phyloP scores from a whole-genome alignment of 2,329 filamentous ascomycete genomes.

The Colletotrichum navitas region DNA sequence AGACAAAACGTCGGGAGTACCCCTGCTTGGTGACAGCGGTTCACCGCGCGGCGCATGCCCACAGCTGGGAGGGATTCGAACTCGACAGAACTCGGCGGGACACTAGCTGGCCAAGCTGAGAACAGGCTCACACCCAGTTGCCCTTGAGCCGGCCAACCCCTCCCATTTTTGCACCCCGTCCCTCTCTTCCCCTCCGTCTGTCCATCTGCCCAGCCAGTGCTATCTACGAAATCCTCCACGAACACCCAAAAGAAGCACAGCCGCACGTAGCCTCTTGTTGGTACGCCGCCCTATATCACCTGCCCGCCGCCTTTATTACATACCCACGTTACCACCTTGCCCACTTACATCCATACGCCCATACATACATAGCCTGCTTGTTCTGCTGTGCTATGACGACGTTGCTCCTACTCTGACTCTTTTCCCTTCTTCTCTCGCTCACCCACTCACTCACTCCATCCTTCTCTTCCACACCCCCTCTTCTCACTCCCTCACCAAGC shows the following conservation, averaged over 20 bases:
- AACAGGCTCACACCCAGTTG: background rate
- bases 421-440: conserved; percentile 17
- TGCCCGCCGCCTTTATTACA: conserved; percentile 38
- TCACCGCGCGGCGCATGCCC: conserved; percentile 30
- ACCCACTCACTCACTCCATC: conserved; percentile 1
- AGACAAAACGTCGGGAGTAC: conserved; percentile 37
- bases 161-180: conserved; percentile 27
- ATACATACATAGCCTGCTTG: conserved; percentile 30
- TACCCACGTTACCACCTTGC: conserved; percentile 27
- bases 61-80: conserved; percentile 27
- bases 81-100: conserved; percentile 24
- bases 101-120: background rate
- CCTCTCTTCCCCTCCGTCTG: conserved; percentile 17
- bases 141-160: conserved; percentile 35
- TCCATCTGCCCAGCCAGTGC: background rate
- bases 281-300: conserved; percentile 37
- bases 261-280: conserved; percentile 29
- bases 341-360: conserved; percentile 1
- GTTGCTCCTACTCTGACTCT: conserved; percentile 36
- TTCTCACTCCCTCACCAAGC: conserved; percentile 27
- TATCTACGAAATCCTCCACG: conserved; percentile 22
- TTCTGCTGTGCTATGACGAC: conserved; percentile 42
- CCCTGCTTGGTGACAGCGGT: conserved; percentile 32
- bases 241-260: conserved; percentile 20
- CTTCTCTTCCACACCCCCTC: conserved; percentile 26